Conservation (phyloP, 2,329 filamentous ascomycete genomes). For the Pseudodiploospora longispora region DNA sequence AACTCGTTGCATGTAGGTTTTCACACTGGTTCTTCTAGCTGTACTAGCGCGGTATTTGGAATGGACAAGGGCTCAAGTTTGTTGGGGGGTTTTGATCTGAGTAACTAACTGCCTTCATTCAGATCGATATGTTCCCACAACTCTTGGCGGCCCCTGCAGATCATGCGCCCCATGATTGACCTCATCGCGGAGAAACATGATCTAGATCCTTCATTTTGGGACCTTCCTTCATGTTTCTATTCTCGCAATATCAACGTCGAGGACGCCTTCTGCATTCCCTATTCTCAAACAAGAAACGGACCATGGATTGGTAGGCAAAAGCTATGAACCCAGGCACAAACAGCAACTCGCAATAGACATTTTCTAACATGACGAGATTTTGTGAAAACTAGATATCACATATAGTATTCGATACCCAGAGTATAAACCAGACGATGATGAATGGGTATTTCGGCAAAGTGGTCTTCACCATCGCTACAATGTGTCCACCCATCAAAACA, state of each 20-base stretch:
- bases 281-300: conserved; percentile 11
- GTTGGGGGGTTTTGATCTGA: too few relatives aligned
- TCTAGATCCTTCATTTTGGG: conserved; percentile 15
- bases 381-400: conserved; percentile 12
- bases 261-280: conserved; percentile 17
- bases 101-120: not conserved
- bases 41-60: too few relatives aligned
- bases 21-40: not conserved
- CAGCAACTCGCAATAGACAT: not conserved
- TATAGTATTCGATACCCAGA: conserved; percentile 22
- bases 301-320: conserved; percentile 13
- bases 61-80: too few relatives aligned
- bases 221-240: conserved; percentile 21
- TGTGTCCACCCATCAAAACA: conserved; percentile 11
- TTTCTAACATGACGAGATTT: not conserved
- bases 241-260: conserved; percentile 17
- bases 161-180: conserved; percentile 16
- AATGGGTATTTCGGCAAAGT: conserved; percentile 20
- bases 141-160: conserved; percentile 20
- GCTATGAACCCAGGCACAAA: not conserved
- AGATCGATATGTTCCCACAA: conserved; percentile 22
- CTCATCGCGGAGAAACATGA: conserved; percentile 15
- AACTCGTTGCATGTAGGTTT: conserved; percentile 8
- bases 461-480: conserved; percentile 19
- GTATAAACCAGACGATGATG: conserved; percentile 13